Base-by-base conservation (phyloP, 1,139 yeast genomes). In the Pichia sp. region DNA sequence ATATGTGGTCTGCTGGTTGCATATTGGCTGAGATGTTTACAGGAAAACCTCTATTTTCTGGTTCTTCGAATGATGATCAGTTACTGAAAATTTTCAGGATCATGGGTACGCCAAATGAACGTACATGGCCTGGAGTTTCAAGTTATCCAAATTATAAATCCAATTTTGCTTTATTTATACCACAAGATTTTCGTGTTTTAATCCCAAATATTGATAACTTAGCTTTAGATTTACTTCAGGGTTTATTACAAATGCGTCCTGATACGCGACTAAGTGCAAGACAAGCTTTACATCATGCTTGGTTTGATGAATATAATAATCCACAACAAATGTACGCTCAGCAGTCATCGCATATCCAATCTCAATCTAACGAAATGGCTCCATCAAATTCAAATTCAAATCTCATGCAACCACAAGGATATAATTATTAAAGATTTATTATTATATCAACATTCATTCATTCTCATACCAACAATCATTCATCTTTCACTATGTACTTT, bases 1-100 rank as follows among this genome's bases (percentile, higher is more conserved):
- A 92, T 65, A 89, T 92, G 67, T 92, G 99, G 99, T 87, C 97
- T 28, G 95, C 96, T 24, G 99, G 99, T 11, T 92, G 98, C 66
- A 92, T 92, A 45, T 74, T 92, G 62, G 97, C 97, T 1, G 99
- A 92, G 63, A 92, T 92, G 98, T 83, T 92, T 56, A 87, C 96
- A 9, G 98, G 98, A n/a, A 82, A 92, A 57, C 97, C 99, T 0
- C 69, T 92, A 46, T 92, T 92, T 64, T 96, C 98, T 1, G 99
- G 99, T 3, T 80, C 94, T 8, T 87, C 95, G 38, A 94, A 92
- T 63, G 97, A 92, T 47, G 98, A 92, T 66, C 97, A 92, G 64
- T 71, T 92, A 58, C 77, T 80, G 58, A 80, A 86, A 60, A 94
- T 92, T 45, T 92, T 92, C 67, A 80, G 92, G 58, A 73, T 85